These are phyloP conservation scores for Ramaria rubella DNA, from an alignment of 768 basidiomycete species.

Conservation along the genomic window DNA sequence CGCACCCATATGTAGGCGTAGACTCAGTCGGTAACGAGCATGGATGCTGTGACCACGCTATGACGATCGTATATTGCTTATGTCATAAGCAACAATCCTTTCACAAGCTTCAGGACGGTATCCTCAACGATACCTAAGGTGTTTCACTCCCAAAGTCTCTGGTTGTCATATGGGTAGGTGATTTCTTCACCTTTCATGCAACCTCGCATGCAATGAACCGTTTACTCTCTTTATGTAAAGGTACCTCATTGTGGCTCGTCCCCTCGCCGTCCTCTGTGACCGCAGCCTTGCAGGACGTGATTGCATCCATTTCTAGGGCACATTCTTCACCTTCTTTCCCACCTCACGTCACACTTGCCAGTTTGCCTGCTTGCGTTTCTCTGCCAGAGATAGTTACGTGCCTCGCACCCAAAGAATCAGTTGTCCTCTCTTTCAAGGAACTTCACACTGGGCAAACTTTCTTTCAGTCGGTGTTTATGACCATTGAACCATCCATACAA, in stretches of 20 bases:
- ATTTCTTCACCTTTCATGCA: no score
- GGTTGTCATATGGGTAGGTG: no score
- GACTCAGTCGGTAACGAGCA: neutral
- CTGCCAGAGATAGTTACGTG: constrained; percentile 28
- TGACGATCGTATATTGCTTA: no score
- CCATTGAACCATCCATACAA: constrained; percentile 38
- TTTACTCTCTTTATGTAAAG: no score
- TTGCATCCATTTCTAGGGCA: constrained; percentile 25
- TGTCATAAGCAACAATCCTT: no score
- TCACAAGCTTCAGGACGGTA: no score
- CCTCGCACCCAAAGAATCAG: constrained; percentile 29
- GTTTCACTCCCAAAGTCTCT: no score
- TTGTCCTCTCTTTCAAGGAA: constrained; percentile 44
- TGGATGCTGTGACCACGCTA: no score
- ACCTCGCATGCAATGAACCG: no score
- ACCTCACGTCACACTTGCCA: constrained; percentile 66
- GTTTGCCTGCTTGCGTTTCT: constrained; percentile 29
- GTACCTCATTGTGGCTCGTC: constrained; percentile 66
- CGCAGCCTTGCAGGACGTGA: constrained; percentile 39
- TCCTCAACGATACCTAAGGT: no score
- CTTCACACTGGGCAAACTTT: constrained; percentile 56
- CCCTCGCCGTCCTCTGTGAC: constrained; percentile 36
- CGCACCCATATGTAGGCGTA: neutral
- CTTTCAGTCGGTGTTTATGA: constrained; percentile 64
- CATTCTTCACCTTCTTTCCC: constrained; percentile 40